Percentiles rank a stretch among this genome's conserved stretches.
Evolutionary conservation across 177 flowering plant genomes (phyloP).

Genomic region (Vitis hybrid): DNA sequence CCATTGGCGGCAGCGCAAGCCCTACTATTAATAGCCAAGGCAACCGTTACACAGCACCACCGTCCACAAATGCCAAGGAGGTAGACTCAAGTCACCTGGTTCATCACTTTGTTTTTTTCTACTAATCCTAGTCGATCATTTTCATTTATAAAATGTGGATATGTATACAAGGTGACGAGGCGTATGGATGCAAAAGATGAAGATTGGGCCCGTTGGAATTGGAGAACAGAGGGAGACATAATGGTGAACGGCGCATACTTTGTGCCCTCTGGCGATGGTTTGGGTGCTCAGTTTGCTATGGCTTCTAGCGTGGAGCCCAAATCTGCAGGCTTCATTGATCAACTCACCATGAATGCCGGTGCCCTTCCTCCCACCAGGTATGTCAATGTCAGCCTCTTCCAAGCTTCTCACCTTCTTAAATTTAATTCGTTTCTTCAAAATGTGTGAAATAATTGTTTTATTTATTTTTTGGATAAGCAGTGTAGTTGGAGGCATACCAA

Average conservation of each 20-base stretch:
- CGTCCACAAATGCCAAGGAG: constrained; percentile 70
- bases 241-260: constrained; percentile 92
- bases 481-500: no score
- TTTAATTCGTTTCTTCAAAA: no score
- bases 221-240: constrained; percentile 90
- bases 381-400: neutral
- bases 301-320: constrained; percentile 78
- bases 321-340: constrained; percentile 59
- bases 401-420: no score
- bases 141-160: no score
- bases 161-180: constrained; percentile 24
- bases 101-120: neutral
- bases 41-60: constrained; percentile 79
- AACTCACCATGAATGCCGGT: constrained; percentile 78
- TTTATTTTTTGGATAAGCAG: no score
- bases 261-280: constrained; percentile 78
- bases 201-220: constrained; percentile 78
- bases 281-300: constrained; percentile 42
- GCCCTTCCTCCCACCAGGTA: constrained; percentile 72
- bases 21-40: constrained; percentile 94
- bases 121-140: neutral
- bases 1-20: constrained; percentile 89
- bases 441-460: no score
- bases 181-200: constrained; percentile 60
- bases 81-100: constrained; percentile 24